These are phyloP conservation scores for Kuraishia cidri DNA, from an alignment of 805 yeast genomes.

Conservation along the genomic window DNA sequence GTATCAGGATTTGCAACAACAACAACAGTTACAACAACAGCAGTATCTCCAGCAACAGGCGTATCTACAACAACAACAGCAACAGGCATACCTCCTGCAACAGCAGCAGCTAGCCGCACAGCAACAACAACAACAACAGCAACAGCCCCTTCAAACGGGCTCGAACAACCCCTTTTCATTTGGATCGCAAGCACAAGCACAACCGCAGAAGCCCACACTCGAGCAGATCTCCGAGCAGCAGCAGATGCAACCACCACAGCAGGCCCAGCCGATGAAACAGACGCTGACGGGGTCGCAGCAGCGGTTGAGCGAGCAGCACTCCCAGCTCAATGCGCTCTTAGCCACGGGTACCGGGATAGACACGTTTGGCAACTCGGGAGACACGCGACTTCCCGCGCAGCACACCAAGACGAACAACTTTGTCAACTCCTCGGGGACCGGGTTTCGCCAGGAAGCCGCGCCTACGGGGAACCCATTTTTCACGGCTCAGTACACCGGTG, in stretches of 20 bases:
- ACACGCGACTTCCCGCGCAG: conserved; percentile 82
- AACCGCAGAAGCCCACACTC: conserved; percentile 12
- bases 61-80: conserved; percentile 7
- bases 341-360: conserved; percentile 89
- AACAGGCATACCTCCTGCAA: conserved; percentile 10
- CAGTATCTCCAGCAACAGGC: conserved; percentile 11
- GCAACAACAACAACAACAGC: conserved; percentile 14
- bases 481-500: conserved; percentile 65
- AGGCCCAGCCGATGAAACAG: conserved; percentile 29
- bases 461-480: conserved; percentile 50
- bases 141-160: conserved; percentile 26
- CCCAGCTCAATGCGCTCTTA: conserved; percentile 70
- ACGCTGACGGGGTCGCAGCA: conserved; percentile 41
- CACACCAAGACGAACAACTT: conserved; percentile 77
- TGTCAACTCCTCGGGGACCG: conserved; percentile 85
- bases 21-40: conserved; percentile 8
- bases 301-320: conserved; percentile 44
- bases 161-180: conserved; percentile 27
- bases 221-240: conserved; percentile 12
- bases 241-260: conserved; percentile 14
- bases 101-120: conserved; percentile 12
- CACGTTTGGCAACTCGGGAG: conserved; percentile 87
- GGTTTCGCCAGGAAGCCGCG: conserved; percentile 51
- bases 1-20: conserved; percentile 7
- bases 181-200: conserved; percentile 22